A percentile compares a stretch with the other conserved stretches of the same genome.
phyloP scores from a whole-genome alignment of 176 grass and related monocot species.

The Carex pumila region DNA sequence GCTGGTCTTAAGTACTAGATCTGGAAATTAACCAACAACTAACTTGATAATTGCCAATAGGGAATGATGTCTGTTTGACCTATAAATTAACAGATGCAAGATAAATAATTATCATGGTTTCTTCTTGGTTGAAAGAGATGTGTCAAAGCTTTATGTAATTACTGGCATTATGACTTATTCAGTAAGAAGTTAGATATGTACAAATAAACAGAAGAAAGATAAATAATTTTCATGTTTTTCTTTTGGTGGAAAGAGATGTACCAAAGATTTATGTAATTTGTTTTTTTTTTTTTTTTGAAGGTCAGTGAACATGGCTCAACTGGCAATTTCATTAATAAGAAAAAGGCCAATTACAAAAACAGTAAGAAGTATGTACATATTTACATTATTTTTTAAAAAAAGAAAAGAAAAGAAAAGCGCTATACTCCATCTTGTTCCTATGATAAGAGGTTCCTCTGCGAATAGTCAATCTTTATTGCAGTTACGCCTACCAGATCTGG shows the following conservation, averaged over 20 bases:
- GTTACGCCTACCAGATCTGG: too few relatives aligned
- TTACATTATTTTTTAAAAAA: too few relatives aligned
- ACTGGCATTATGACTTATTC: neutral
- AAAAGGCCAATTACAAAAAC: too few relatives aligned
- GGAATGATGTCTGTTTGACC: neutral
- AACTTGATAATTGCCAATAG: slow-evolving; percentile 1
- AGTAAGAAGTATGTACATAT: too few relatives aligned
- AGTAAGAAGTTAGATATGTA: too few relatives aligned
- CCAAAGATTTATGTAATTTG: neutral
- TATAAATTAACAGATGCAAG: neutral
- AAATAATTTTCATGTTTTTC: neutral
- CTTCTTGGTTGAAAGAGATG: neutral
- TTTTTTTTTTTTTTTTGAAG: too few relatives aligned
- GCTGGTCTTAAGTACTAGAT: neutral
- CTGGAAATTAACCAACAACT: neutral
- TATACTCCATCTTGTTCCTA: too few relatives aligned
- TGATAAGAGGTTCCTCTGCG: too few relatives aligned
- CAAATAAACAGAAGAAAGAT: neutral
- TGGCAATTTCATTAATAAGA: too few relatives aligned
- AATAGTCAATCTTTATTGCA: too few relatives aligned
- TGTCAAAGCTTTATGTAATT: neutral
- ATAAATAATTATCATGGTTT: neutral
- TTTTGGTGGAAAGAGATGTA: neutral
- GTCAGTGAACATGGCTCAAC: too few relatives aligned
- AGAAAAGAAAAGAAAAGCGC: too few relatives aligned